phyloP scores from a whole-genome alignment of 2,329 filamentous ascomycete genomes.

The Triangularia setosa region DNA sequence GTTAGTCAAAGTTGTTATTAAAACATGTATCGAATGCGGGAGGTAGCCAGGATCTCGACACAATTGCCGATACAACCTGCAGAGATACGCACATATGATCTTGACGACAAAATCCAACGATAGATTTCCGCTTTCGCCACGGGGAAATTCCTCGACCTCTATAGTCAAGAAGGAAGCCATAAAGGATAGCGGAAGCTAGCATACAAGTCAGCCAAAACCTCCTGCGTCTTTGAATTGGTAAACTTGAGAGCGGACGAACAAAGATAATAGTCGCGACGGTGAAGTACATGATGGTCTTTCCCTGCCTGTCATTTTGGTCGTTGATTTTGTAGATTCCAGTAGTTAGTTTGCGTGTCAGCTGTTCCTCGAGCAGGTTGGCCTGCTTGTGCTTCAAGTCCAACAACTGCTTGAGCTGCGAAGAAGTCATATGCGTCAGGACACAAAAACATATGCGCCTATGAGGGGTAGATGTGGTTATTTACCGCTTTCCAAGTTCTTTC shows the following conservation, averaged over 20 bases:
- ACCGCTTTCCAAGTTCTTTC: background rate
- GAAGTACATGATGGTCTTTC: constrained; percentile 7
- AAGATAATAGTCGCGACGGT: constrained; percentile 8
- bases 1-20: no score
- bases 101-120: background rate
- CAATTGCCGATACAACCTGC: no score
- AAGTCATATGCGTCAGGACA: background rate
- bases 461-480: background rate
- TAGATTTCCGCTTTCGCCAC: background rate
- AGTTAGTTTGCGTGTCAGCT: background rate
- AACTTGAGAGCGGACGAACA: background rate
- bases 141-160: background rate
- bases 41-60: no score
- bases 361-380: background rate
- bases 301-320: background rate
- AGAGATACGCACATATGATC: background rate
- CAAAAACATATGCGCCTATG: no score
- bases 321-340: constrained; percentile 1
- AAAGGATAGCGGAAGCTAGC: background rate
- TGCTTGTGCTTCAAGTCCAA: constrained; percentile 7
- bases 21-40: no score
- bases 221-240: no score
- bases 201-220: no score
- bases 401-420: background rate
- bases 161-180: constrained; percentile 5